These are phyloP conservation scores for Scolecobasidium constrictum DNA, from an alignment of 2,329 filamentous ascomycete species.

Conservation along the genomic window DNA sequence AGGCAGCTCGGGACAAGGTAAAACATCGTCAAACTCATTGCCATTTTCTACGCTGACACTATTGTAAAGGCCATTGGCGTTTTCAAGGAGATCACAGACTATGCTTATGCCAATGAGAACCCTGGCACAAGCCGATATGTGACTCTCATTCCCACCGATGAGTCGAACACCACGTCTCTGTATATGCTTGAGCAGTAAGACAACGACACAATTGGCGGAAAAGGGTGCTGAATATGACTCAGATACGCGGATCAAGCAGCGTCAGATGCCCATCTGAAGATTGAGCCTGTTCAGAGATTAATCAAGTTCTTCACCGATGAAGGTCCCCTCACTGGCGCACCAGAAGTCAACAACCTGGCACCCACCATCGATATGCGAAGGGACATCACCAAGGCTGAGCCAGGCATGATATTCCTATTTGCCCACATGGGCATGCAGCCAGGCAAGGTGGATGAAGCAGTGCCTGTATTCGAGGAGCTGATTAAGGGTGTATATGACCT, in stretches of 20 bases:
- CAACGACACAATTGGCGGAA: too few relatives aligned
- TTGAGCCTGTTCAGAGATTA: conserved; percentile 3
- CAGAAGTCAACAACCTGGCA: conserved; percentile 2
- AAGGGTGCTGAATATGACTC: neutral
- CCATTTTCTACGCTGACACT: neutral
- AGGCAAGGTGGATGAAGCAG: neutral
- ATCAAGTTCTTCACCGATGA: neutral
- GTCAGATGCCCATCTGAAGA: conserved; percentile 4
- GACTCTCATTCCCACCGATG: conserved; percentile 4
- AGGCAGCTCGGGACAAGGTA: conserved; percentile 6
- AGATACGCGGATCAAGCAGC: conserved; percentile 7
- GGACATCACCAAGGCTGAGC: neutral
- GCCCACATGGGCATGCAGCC: neutral
- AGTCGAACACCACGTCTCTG: neutral
- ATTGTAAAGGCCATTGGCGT: conserved; percentile 5
- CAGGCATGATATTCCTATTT: neutral
- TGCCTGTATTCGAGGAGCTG: conserved; percentile 1
- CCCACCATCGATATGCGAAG: conserved; percentile 4
- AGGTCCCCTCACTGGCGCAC: neutral
- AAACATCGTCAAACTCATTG: neutral
- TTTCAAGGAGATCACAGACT: conserved; percentile 9
- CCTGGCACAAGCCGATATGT: conserved; percentile 3
- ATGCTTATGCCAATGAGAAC: conserved; percentile 2
- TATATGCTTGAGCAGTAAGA: conserved; percentile 8
- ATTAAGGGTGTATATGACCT: neutral